Percentiles rank a stretch among this genome's conserved stretches.
Conservation (phyloP, 2,329 filamentous ascomycete genomes). For the Pseudogymnoascus sp. region DNA sequence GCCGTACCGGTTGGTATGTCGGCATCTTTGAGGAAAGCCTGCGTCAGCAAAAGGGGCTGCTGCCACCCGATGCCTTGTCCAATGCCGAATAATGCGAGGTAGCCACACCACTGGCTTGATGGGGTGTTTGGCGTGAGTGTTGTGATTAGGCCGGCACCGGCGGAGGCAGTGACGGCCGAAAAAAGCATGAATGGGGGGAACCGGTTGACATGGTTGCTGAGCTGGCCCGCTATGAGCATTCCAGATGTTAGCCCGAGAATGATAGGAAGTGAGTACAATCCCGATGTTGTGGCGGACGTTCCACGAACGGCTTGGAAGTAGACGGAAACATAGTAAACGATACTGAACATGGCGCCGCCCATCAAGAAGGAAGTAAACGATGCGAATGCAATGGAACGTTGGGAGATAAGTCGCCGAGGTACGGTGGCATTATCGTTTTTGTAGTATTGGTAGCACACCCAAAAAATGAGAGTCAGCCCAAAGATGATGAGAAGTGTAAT, state of each 20-base stretch:
- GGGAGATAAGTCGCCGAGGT: conserved; percentile 30
- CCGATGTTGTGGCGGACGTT: conserved; percentile 32
- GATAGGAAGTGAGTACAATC: conserved; percentile 30
- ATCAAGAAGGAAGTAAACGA: conserved; percentile 30
- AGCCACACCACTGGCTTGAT: conserved; percentile 30
- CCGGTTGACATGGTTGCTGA: conserved; percentile 26
- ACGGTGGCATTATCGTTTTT: conserved; percentile 30
- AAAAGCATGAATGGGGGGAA: conserved; percentile 23
- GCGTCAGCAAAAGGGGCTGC: conserved; percentile 31
- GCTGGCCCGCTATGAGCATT: conserved; percentile 27
- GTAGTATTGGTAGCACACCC: conserved; percentile 22
- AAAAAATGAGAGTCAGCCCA: conserved; percentile 15
- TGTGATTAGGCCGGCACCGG: conserved; percentile 34
- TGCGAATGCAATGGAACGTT: conserved; percentile 29
- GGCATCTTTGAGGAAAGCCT: conserved; percentile 42
- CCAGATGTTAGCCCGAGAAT: conserved; percentile 26
- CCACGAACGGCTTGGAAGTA: conserved; percentile 40
- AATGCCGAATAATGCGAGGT: conserved; percentile 15
- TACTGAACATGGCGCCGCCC: conserved; percentile 22
- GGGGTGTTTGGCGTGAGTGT: conserved; percentile 30
- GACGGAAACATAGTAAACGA: conserved; percentile 36
- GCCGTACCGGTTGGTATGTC: conserved; percentile 47
- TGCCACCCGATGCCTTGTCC: conserved; percentile 19
- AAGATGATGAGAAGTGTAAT: conserved; percentile 28
- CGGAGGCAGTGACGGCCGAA: conserved; percentile 35